phyloP scores from a whole-genome alignment of 805 yeast species.

The Zygotorulaspora danielsina region DNA sequence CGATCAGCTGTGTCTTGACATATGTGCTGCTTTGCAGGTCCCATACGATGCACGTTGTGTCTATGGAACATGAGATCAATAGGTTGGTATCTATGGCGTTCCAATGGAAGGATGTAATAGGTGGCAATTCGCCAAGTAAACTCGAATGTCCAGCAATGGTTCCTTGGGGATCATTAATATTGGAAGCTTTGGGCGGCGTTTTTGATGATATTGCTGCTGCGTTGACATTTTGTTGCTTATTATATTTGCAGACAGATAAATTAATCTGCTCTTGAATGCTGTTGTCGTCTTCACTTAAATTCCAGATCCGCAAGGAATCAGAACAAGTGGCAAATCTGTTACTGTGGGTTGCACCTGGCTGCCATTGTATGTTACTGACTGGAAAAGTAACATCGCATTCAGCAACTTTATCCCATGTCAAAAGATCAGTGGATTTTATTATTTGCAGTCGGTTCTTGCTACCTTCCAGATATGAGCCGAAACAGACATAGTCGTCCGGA shows the following conservation, averaged over 20 bases:
- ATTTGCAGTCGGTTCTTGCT: conserved; percentile 61
- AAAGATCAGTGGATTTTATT: conserved; percentile 44
- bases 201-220: conserved; percentile 3
- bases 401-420: conserved; percentile 67
- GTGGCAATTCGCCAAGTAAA: conserved; percentile 52
- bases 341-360: conserved; percentile 28
- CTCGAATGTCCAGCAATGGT: conserved; percentile 4
- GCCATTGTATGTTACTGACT: conserved; percentile 34
- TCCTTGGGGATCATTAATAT: conserved; percentile 5
- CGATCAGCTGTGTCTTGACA: conserved; percentile 90
- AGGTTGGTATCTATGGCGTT: conserved; percentile 62
- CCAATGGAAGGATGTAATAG: conserved; percentile 95
- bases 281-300: conserved; percentile 25
- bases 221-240: conserved; percentile 42
- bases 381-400: conserved; percentile 33
- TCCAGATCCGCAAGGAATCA: conserved; percentile 34
- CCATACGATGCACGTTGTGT: conserved; percentile 97
- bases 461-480: conserved; percentile 70
- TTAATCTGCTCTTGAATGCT: conserved; percentile 40
- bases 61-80: conserved; percentile 81
- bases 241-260: conserved; percentile 41
- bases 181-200: conserved; percentile 3
- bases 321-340: conserved; percentile 37
- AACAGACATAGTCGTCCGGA: conserved; percentile 30
- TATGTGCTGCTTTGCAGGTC: conserved; percentile 49